Evolutionary conservation across 306 rosid genomes (phyloP).

Genomic region (Cicer arietinum): DNA sequence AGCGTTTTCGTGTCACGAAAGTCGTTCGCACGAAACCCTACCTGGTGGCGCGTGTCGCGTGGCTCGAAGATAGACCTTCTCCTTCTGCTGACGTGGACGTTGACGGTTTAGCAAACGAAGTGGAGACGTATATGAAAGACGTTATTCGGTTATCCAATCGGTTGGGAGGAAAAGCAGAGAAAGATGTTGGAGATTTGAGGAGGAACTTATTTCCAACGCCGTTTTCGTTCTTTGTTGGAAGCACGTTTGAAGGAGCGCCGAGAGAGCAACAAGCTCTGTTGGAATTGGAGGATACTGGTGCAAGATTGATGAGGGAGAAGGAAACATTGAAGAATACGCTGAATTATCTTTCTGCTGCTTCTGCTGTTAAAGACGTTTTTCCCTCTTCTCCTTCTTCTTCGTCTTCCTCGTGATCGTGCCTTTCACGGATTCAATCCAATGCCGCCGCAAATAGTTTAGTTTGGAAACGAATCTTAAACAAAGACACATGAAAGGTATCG

Average conservation of each 20-base stretch:
- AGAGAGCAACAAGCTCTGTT: constrained; percentile 97
- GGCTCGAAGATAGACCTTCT: constrained; percentile 96
- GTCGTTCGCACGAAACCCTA: constrained; percentile 89
- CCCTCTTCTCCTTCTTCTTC: constrained; percentile 63
- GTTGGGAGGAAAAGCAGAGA: constrained; percentile 89
- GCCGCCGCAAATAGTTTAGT: too few species aligned
- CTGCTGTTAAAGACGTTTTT: constrained; percentile 95
- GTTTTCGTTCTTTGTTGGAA: constrained; percentile 93
- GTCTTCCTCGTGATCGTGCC: background rate
- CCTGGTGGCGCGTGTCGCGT: constrained; percentile 83
- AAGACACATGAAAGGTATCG: constrained; percentile 30
- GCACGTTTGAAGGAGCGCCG: constrained; percentile 98
- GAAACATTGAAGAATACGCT: constrained; percentile 91
- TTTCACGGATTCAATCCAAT: too few species aligned
- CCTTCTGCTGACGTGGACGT: constrained; percentile 70
- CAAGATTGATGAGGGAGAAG: constrained; percentile 86
- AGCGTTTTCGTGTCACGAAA: constrained; percentile 79
- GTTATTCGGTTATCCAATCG: constrained; percentile 91
- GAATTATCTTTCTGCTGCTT: constrained; percentile 91
- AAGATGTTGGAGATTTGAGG: constrained; percentile 88
- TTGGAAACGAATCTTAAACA: too few species aligned
- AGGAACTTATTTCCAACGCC: constrained; percentile 93
- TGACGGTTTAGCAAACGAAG: constrained; percentile 74
- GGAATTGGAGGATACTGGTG: constrained; percentile 90
- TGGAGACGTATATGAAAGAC: constrained; percentile 88